A percentile compares a stretch with the other conserved stretches of the same genome.
Evolutionary conservation across 306 rosid genomes (phyloP).

Genomic region (Ochetophila trinervis): DNA sequence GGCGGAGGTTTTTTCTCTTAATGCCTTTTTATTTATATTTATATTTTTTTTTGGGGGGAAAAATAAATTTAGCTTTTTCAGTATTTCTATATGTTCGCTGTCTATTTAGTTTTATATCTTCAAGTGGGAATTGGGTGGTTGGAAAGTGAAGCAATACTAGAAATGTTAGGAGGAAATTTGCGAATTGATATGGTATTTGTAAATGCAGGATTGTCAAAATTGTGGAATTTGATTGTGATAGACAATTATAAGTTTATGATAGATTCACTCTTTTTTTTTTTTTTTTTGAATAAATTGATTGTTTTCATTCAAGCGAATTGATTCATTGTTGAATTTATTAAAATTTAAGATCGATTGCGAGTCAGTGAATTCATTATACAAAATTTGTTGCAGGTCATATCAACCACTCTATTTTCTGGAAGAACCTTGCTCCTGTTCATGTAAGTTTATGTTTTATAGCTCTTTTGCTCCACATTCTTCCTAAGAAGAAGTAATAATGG

Average conservation of each 20-base stretch:
- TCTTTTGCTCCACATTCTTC: constrained; percentile 4
- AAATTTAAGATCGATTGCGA: neutral
- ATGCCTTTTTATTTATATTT: rapidly evolving
- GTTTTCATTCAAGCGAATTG: too few species aligned
- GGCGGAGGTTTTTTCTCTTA: constrained; percentile 60
- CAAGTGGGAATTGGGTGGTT: too few species aligned
- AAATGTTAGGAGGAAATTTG: too few species aligned
- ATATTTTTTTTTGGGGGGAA: neutral
- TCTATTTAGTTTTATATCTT: too few species aligned
- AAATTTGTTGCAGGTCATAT: constrained; percentile 60
- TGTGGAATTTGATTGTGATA: too few species aligned
- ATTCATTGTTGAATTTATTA: neutral
- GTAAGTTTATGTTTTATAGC: constrained; percentile 37
- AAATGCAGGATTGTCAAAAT: too few species aligned
- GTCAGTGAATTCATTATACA: neutral
- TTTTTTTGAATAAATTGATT: too few species aligned
- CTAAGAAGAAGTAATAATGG: neutral
- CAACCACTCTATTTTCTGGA: constrained; percentile 87
- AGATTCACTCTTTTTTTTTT: too few species aligned
- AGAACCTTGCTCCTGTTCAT: constrained; percentile 54
- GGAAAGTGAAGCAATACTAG: too few species aligned
- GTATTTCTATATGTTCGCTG: too few species aligned
- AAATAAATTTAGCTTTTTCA: neutral
- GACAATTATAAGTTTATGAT: too few species aligned
- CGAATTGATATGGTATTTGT: too few species aligned